These are phyloP conservation scores for Citrus reticulata DNA, from an alignment of 345 rosid genomes.

Conservation along the genomic window DNA sequence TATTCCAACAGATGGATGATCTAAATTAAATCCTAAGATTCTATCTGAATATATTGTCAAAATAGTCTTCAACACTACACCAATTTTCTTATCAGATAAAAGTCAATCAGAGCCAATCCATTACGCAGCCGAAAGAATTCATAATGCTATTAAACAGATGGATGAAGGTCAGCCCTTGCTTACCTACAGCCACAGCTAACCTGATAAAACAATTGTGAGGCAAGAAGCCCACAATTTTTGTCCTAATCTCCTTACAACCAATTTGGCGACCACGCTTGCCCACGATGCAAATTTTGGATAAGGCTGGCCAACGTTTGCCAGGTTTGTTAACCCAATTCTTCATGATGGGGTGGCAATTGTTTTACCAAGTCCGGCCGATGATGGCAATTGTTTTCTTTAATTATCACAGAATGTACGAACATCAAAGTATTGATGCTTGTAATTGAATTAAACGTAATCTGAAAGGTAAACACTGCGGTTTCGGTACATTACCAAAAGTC, in stretches of 20 bases:
- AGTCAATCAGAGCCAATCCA: background rate
- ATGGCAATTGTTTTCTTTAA: constrained; percentile 13
- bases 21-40: constrained; percentile 29
- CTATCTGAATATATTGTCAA: background rate
- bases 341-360: constrained; percentile 40
- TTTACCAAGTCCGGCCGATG: constrained; percentile 37
- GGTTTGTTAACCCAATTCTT: constrained; percentile 23
- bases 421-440: too few species aligned
- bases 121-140: background rate
- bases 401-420: too few species aligned
- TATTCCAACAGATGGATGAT: constrained; percentile 30
- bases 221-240: constrained; percentile 39
- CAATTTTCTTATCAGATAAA: background rate
- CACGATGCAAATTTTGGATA: constrained; percentile 57
- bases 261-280: constrained; percentile 41
- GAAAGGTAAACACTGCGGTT: too few species aligned
- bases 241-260: constrained; percentile 55
- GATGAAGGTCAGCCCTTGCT: constrained; percentile 39
- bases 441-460: too few species aligned
- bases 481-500: too few species aligned
- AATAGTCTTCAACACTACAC: background rate
- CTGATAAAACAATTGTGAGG: constrained; percentile 18
- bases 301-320: constrained; percentile 48
- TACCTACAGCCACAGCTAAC: constrained; percentile 16
- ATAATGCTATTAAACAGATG: constrained; percentile 19